Conservation (phyloP, 1,284 basidiomycete species). For the Gomphus sp. region DNA sequence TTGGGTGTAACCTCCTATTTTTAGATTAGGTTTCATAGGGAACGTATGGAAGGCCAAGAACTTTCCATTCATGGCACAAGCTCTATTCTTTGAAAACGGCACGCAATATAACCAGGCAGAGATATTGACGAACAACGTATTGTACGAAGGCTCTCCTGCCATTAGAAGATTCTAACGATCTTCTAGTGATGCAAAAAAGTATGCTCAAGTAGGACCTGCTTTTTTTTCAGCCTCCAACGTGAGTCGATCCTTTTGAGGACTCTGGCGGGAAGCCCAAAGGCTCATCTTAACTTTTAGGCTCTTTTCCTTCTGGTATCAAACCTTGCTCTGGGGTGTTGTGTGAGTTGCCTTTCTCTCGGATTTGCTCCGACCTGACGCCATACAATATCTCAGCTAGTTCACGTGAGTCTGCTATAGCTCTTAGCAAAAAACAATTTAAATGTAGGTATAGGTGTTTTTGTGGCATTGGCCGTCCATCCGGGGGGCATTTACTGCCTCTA, state of each 20-base stretch:
- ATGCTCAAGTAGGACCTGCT: constrained; percentile 16
- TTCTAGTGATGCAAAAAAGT: constrained; percentile 18
- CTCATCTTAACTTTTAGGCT: constrained; percentile 9
- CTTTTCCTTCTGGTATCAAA: constrained; percentile 19
- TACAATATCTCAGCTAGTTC: not conserved
- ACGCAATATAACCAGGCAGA: constrained; percentile 27
- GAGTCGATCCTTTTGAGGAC: not conserved
- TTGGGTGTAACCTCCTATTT: constrained; percentile 5
- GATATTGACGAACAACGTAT: constrained; percentile 26
- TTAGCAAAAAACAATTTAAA: not conserved
- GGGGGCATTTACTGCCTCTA: constrained; percentile 12
- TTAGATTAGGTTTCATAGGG: constrained; percentile 13
- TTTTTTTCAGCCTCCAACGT: constrained; percentile 19
- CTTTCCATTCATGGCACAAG: constrained; percentile 36
- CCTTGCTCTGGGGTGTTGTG: constrained; percentile 17
- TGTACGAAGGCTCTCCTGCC: not conserved
- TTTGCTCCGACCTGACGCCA: not conserved
- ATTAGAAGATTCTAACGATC: not conserved
- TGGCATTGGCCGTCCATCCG: constrained; percentile 16
- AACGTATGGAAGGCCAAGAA: constrained; percentile 26
- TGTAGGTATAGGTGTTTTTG: constrained; percentile 12
- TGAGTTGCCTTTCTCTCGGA: not conserved
- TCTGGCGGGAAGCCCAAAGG: too few relatives aligned
- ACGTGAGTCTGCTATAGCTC: not conserved
- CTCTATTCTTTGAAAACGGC: constrained; percentile 31